A percentile compares a stretch with the other conserved stretches of the same genome.
Conservation (phyloP, 2,329 filamentous ascomycete species). For the Penicillium sp. region DNA sequence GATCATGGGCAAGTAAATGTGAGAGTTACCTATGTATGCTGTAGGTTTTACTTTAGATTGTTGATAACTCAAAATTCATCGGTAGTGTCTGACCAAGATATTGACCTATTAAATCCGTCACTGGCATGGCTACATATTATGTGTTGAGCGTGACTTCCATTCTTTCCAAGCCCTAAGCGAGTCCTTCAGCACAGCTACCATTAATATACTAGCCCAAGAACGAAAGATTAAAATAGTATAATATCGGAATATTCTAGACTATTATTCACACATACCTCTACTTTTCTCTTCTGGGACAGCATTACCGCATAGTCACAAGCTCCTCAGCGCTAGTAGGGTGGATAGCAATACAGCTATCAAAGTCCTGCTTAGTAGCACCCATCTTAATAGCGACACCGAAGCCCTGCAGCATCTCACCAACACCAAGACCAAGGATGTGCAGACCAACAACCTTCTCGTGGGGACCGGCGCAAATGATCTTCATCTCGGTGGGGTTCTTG, state of each 20-base stretch:
- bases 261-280: neutral
- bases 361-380: slow-evolving; percentile 74
- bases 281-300: neutral
- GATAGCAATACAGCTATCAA: slow-evolving; percentile 72
- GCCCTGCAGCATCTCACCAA: slow-evolving; percentile 68
- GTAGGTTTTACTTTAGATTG: too few relatives aligned
- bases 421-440: slow-evolving; percentile 47
- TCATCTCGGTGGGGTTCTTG: slow-evolving; percentile 51
- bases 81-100: neutral
- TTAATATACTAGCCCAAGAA: neutral
- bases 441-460: slow-evolving; percentile 52
- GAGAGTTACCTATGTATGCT: too few relatives aligned
- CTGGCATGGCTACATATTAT: too few relatives aligned
- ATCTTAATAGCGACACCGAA: slow-evolving; percentile 77
- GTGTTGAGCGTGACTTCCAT: too few relatives aligned
- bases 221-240: neutral
- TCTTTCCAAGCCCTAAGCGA: neutral
- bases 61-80: too few relatives aligned
- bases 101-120: neutral
- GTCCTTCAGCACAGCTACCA: neutral
- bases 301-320: slow-evolving; percentile 54
- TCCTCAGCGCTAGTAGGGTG: slow-evolving; percentile 76
- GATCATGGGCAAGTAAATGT: neutral
- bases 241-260: neutral
- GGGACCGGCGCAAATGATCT: slow-evolving; percentile 47